phyloP scores from a whole-genome alignment of 306 rosid species.

The Quercus rubra region DNA sequence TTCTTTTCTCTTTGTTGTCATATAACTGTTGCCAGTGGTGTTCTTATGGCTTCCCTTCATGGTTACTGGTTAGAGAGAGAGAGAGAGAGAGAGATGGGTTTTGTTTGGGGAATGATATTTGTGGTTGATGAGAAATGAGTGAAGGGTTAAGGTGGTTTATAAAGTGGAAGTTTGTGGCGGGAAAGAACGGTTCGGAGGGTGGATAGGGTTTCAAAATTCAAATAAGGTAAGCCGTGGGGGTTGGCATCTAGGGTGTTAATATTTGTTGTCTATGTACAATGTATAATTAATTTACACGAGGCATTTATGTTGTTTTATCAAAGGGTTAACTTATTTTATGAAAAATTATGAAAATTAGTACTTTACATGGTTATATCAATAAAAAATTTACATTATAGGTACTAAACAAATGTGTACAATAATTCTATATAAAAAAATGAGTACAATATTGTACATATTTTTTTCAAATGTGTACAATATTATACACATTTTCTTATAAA shows the following conservation, averaged over 20 bases:
- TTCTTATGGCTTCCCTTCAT: conserved; percentile 4
- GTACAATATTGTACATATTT: too few species aligned
- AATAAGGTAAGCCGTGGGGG: neutral
- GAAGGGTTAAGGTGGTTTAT: neutral
- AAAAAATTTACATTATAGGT: too few species aligned
- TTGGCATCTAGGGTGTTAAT: neutral
- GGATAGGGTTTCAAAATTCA: neutral
- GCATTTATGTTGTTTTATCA: too few species aligned
- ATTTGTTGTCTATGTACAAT: neutral
- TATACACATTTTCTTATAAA: too few species aligned
- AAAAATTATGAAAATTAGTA: too few species aligned
- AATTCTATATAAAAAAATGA: too few species aligned
- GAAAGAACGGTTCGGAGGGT: neutral
- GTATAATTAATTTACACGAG: neutral
- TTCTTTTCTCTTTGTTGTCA: neutral
- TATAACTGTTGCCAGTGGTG: neutral
- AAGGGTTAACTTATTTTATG: too few species aligned
- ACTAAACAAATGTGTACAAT: too few species aligned
- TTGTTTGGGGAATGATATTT: too few species aligned
- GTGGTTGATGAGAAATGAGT: too few species aligned
- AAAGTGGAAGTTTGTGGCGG: conserved; percentile 3
- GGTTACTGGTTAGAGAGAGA: neutral
- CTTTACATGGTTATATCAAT: too few species aligned
- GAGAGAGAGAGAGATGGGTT: neutral
- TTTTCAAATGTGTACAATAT: too few species aligned